phyloP scores from a whole-genome alignment of 1,284 basidiomycete species.

The Sparassis latifolia region DNA sequence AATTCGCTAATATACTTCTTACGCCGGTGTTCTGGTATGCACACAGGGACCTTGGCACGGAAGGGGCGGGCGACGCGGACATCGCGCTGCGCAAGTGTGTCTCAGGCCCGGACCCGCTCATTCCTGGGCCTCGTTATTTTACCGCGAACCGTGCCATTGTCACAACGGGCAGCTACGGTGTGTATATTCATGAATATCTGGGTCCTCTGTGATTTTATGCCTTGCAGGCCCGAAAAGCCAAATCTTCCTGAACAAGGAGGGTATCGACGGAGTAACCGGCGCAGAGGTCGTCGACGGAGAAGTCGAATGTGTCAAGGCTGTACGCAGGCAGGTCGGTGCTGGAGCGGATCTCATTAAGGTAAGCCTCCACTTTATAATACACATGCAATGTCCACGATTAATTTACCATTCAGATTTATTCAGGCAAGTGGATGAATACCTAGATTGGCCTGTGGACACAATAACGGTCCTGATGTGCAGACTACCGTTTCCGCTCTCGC shows the following conservation, averaged over 20 bases:
- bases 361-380: slow-evolving; percentile 9
- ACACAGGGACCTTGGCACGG: slow-evolving; percentile 55
- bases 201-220: not conserved
- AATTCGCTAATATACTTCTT: not conserved
- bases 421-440: slow-evolving; percentile 5
- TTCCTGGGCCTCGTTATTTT: slow-evolving; percentile 61
- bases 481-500: slow-evolving; percentile 45
- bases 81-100: slow-evolving; percentile 54
- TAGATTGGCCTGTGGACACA: no score
- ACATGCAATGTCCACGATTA: not conserved
- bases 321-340: slow-evolving; percentile 59
- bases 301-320: slow-evolving; percentile 48
- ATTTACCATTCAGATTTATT: slow-evolving; percentile 10
- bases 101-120: slow-evolving; percentile 42
- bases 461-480: slow-evolving; percentile 20
- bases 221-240: slow-evolving; percentile 47
- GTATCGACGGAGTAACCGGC: slow-evolving; percentile 50
- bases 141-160: slow-evolving; percentile 57
- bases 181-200: slow-evolving; percentile 5
- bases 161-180: slow-evolving; percentile 56
- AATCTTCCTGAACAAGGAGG: slow-evolving; percentile 40
- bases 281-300: slow-evolving; percentile 55
- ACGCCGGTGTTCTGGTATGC: not conserved
- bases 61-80: slow-evolving; percentile 60
- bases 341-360: slow-evolving; percentile 67